Conservation (phyloP, 1,284 basidiomycete genomes). For the Moesziomyces globuligerus region DNA sequence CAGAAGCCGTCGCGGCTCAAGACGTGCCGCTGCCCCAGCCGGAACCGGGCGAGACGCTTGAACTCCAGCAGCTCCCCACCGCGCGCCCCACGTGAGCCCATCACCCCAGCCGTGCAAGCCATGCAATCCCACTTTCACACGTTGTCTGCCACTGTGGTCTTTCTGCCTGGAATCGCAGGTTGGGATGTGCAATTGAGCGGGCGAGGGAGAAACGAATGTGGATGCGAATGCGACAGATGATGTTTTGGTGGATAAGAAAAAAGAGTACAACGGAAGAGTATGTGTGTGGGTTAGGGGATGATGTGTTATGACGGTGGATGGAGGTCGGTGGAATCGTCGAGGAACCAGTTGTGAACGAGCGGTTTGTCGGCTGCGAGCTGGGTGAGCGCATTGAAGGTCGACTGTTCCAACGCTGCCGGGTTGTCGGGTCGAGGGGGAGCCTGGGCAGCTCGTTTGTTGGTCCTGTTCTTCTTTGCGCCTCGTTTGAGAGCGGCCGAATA, state of each 20-base stretch:
- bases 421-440: neutral
- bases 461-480: conserved; percentile 8
- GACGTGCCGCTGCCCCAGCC: no score
- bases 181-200: no score
- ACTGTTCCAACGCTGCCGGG: conserved; percentile 17
- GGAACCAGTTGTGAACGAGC: conserved; percentile 23
- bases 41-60: no score
- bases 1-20: neutral
- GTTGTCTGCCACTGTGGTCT: no score
- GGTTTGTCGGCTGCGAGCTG: conserved; percentile 9
- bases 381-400: conserved; percentile 17
- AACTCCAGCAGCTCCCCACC: no score
- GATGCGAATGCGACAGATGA: no score
- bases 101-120: no score
- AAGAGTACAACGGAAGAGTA: neutral
- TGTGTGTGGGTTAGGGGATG: neutral
- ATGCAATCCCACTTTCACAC: no score
- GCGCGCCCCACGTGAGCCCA: no score
- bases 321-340: conserved; percentile 14
- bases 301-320: neutral
- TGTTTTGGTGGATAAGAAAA: neutral
- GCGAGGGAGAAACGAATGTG: no score
- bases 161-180: no score
- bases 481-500: conserved; percentile 34
- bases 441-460: no score